Evolutionary conservation across 768 basidiomycete genomes (phyloP).

Genomic region (Suillus tomentosus): DNA sequence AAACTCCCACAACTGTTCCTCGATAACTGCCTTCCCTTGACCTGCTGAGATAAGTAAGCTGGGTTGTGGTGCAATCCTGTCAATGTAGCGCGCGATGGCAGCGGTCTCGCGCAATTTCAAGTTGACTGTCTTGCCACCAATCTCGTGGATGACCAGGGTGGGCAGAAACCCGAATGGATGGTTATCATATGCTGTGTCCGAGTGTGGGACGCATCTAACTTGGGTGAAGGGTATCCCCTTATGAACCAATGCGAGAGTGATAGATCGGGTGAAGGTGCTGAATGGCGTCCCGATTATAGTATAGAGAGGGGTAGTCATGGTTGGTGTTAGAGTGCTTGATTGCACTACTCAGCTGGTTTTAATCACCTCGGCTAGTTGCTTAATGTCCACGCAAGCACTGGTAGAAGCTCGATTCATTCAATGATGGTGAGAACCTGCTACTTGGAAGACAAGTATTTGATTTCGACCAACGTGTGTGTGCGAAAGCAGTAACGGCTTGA

Average conservation of each 20-base stretch:
- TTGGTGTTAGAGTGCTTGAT: not conserved
- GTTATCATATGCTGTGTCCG: conserved; percentile 28
- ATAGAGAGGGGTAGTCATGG: conserved; percentile 20
- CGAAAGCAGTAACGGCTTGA: not conserved
- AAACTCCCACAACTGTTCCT: conserved; percentile 37
- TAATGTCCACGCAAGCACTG: not conserved
- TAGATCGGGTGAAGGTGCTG: conserved; percentile 35
- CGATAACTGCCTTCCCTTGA: conserved; percentile 23
- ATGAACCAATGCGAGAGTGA: conserved; percentile 32
- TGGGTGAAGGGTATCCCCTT: conserved; percentile 32
- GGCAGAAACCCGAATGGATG: conserved; percentile 36
- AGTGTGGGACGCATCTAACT: conserved; percentile 28
- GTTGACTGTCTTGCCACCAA: conserved; percentile 24
- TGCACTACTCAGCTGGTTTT: not conserved
- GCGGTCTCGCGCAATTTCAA: conserved; percentile 31
- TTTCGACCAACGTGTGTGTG: not conserved
- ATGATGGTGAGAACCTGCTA: not conserved
- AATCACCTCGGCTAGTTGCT: not conserved
- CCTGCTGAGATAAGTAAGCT: conserved; percentile 24
- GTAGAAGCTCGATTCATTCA: not conserved
- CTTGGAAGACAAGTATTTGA: not conserved
- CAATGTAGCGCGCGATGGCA: conserved; percentile 33
- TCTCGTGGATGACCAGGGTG: conserved; percentile 28
- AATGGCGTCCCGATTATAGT: conserved; percentile 35
- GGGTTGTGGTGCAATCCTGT: conserved; percentile 32